Conservation (phyloP, 768 basidiomycete species). For the Suillus cothurnatus region DNA sequence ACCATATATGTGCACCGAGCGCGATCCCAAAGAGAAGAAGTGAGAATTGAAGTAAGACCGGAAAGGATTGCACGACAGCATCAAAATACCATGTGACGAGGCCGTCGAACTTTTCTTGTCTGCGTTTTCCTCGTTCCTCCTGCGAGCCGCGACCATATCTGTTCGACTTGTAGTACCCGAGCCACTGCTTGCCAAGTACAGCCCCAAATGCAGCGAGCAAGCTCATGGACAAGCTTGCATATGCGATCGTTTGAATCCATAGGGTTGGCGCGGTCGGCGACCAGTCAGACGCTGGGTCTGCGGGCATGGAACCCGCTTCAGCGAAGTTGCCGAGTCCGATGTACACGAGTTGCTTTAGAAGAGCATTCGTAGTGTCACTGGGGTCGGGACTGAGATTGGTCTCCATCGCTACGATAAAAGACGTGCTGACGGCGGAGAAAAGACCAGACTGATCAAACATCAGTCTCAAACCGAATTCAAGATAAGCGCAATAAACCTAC, state of each 20-base stretch:
- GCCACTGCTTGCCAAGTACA: conserved; percentile 22
- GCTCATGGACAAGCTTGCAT: conserved; percentile 15
- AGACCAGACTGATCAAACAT: conserved; percentile 13
- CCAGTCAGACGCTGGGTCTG: background rate
- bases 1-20: conserved; percentile 8
- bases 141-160: conserved; percentile 8
- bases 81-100: conserved; percentile 17
- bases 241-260: conserved; percentile 12
- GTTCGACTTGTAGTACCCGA: conserved; percentile 4
- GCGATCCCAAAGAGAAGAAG: conserved; percentile 16
- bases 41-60: conserved; percentile 14
- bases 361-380: conserved; percentile 15
- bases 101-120: conserved; percentile 15
- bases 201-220: conserved; percentile 19
- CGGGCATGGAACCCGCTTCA: background rate
- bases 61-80: conserved; percentile 11
- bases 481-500: conserved; percentile 9
- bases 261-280: background rate
- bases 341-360: conserved; percentile 13
- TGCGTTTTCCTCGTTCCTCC: conserved; percentile 10
- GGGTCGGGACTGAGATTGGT: conserved; percentile 12
- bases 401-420: conserved; percentile 15
- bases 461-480: background rate
- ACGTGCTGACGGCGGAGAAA: conserved; percentile 17
- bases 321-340: conserved; percentile 7